phyloP scores from a whole-genome alignment of 2,329 filamentous ascomycete species.

The Cladosporium colombiae region DNA sequence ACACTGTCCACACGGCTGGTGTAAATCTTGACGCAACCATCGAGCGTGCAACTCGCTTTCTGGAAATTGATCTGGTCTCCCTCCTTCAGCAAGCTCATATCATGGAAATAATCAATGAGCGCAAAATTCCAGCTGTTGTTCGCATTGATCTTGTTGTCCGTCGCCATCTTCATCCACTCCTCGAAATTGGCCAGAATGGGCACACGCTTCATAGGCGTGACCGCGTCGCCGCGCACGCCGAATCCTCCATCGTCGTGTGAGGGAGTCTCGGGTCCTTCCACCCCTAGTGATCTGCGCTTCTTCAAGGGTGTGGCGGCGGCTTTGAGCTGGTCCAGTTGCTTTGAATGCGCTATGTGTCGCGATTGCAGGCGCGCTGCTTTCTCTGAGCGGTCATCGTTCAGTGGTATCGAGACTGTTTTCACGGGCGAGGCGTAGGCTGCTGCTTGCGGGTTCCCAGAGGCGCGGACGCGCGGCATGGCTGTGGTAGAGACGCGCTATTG shows the following conservation, averaged over 20 bases:
- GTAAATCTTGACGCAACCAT: conserved; percentile 99
- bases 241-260: conserved; percentile 58
- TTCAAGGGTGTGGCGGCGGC: conserved; percentile 73
- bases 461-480: conserved; percentile 42
- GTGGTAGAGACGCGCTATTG: background rate
- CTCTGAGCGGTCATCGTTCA: conserved; percentile 93
- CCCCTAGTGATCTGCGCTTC: conserved; percentile 40
- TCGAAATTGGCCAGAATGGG: conserved; percentile 97
- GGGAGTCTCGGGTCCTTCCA: conserved; percentile 53
- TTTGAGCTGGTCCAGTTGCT: conserved; percentile 89
- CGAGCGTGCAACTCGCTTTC: conserved; percentile 94
- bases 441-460: conserved; percentile 50
- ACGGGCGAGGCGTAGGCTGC: conserved; percentile 54
- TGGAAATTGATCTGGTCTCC: conserved; percentile 98
- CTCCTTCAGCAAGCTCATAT: conserved; percentile 96
- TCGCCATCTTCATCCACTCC: conserved; percentile 99
- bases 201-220: conserved; percentile 94
- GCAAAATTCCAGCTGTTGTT: conserved; percentile 99
- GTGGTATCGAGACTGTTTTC: conserved; percentile 70
- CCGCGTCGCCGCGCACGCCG: conserved; percentile 68
- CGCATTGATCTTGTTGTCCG: conserved; percentile 95
- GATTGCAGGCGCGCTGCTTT: conserved; percentile 86
- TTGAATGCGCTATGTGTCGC: conserved; percentile 83
- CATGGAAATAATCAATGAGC: conserved; percentile 99
- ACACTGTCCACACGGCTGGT: conserved; percentile 98